Evolutionary conservation across 2,329 filamentous ascomycete genomes (phyloP), one percentile per base, ranked within the genome.

Genomic region (Ceratocystis variospora): DNA sequence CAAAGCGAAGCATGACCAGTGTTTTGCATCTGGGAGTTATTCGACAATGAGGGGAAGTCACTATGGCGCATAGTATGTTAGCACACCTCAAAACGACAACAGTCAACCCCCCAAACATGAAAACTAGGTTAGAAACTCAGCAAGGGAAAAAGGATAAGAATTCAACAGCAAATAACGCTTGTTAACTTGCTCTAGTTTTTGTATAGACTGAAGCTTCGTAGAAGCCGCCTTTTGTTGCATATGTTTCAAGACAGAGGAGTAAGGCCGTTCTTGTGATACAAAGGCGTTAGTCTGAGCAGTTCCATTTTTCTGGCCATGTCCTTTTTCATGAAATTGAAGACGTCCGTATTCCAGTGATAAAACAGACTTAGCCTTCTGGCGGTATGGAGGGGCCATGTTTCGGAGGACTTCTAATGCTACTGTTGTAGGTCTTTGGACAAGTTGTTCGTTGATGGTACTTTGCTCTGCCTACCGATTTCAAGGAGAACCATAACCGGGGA

Each of bases 1-100:
- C 83, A 85, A 74, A 85, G 77, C 4, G 81, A 81, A 15, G 78
- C 75, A 68, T 79, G 79, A 59, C 73, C 79, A 5, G 78, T 73
- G 67, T 74, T 80, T 33, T 79, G 75, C 55, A 83, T 74, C 71
- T 83, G 81, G 57, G 82, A 77, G 69, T 81, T 85, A 71, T 83
- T 85, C 63, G 83, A 86, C 70, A 87, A 74, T 25, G 84, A 85
- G 7, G 85, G 85, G 65, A 87, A 87, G 72, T 87, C 84, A 68
- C 84, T 87, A 17, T 62, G 45, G 41, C 22, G 53, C 28, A 57
- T 46, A n/a, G 61, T 37, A 33, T 31, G 48, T 17, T 19, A 12
- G 31, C 8, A 31, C 55, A 53, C 5, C 33, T 25, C 12, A 57
- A 57, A 31, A 31, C 15, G 28, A 17, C 17, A 31, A 33, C 15